Evolutionary conservation across 1,284 basidiomycete genomes (phyloP), one percentile per base, ranked within the genome.

Genomic region (Microstroma glucosiphilum): DNA sequence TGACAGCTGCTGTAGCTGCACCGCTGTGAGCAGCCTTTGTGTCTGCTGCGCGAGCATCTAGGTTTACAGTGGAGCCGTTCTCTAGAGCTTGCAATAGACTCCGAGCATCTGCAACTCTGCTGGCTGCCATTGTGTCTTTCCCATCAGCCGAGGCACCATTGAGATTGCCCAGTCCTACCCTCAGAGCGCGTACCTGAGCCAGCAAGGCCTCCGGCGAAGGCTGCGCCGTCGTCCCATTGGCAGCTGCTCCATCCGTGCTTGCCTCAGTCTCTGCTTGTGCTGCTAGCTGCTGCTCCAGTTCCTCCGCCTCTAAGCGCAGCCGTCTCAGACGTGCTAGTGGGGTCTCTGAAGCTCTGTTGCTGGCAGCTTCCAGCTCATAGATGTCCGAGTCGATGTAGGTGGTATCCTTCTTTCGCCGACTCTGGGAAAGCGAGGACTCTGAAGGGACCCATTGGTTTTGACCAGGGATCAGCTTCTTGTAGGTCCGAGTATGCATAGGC

Each of bases 11-110:
- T 83, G 83, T 6, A 87, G 74, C 7, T 89, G 12, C 30, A 3
- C 30, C 30, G 30, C 30, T 37, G 30, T 37, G 9, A 9, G 9
- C n/a, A n/a, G n/a, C n/a, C n/a, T n/a, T n/a, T n/a, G 15, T n/a
- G 57, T 55, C 9, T 61, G 54, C 40, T 58, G 82, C 3, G 82
- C 84, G 19, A 83, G 85, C 9, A 89, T 90, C 82, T 0, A 85
- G 81, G 0, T 83, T 75, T 1, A 90, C 81, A 69, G 90, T 88
- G 1, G 83, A 55, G 53, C 57, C 23, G 19, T 57, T 41, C 56
- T 56, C 57, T 53, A 26, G 40, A 23, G 15, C 51, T 40, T 19
- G 43, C 43, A 48, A 12, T n/a, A 30, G 12, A 7, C 6, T 12
- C 30, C 25, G 17, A 17, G 60, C 60, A 30, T 13, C 46, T 59